Evolutionary conservation across 2,329 filamentous ascomycete genomes (phyloP).

Genomic region (Ceratocystis cubensis): DNA sequence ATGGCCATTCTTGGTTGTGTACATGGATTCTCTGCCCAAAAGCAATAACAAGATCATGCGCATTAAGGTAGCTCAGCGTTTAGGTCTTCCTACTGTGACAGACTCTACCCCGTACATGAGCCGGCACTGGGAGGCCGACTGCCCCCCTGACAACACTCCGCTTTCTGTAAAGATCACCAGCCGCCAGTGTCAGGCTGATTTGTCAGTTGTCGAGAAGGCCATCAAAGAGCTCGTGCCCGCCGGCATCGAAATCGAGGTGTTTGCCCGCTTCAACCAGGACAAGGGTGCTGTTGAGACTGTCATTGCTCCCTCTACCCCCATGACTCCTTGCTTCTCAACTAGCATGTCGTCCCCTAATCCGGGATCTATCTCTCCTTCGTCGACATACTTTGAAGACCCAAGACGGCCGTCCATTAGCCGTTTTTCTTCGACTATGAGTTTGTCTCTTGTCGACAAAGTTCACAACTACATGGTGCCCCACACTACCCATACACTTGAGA

Average conservation of each 20-base stretch:
- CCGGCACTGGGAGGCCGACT: conserved; percentile 39
- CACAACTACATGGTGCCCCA: conserved; percentile 32
- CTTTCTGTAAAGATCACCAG: conserved; percentile 33
- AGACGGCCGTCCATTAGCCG: conserved; percentile 12
- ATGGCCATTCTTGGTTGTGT: conserved; percentile 39
- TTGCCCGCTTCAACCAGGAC: conserved; percentile 16
- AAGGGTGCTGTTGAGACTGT: conserved; percentile 19
- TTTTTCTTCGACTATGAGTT: conserved; percentile 16
- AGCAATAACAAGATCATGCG: conserved; percentile 47
- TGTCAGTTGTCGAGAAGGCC: conserved; percentile 24
- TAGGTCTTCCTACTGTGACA: conserved; percentile 34
- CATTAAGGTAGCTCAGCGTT: conserved; percentile 38
- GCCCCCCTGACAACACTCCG: conserved; percentile 37
- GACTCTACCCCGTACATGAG: conserved; percentile 34
- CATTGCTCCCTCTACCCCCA: conserved; percentile 8
- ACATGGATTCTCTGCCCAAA: conserved; percentile 44
- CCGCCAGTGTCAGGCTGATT: conserved; percentile 28
- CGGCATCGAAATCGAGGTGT: conserved; percentile 16
- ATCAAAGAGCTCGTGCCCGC: conserved; percentile 20
- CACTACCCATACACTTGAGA: conserved; percentile 28
- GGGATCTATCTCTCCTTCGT: background rate
- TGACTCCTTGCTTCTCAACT: conserved; percentile 5
- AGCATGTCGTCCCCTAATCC: background rate
- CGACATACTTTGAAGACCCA: conserved; percentile 14
- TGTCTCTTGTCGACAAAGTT: conserved; percentile 14